Conservation (phyloP, 1,139 yeast species). For the Hansenula sp. region DNA sequence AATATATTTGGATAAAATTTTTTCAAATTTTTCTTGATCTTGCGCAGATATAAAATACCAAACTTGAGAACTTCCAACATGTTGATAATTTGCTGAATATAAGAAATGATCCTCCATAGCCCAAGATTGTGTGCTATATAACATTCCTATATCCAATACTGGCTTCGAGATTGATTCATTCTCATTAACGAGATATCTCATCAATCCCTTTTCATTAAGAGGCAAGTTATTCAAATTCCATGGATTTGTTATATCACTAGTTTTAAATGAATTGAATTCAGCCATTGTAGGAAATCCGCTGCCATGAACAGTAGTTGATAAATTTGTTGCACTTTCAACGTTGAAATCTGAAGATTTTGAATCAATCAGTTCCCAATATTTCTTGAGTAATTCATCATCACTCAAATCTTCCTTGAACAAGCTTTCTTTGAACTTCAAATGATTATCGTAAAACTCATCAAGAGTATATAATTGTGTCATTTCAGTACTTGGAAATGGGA, state of each 20-base stretch:
- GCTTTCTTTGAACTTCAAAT: constrained; percentile 30
- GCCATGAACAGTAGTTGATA: constrained; percentile 41
- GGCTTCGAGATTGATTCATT: constrained; percentile 43
- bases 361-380: constrained; percentile 35
- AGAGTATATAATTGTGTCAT: constrained; percentile 43
- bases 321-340: constrained; percentile 46
- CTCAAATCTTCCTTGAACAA: constrained; percentile 10
- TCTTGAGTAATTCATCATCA: constrained; percentile 2
- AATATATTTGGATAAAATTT: constrained; percentile 29
- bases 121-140: constrained; percentile 73
- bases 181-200: constrained; percentile 35
- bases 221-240: constrained; percentile 77
- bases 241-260: constrained; percentile 38
- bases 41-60: constrained; percentile 82
- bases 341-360: constrained; percentile 27
- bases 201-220: constrained; percentile 47
- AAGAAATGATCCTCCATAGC: constrained; percentile 71
- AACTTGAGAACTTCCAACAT: constrained; percentile 63
- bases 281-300: constrained; percentile 41
- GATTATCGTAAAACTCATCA: constrained; percentile 50
- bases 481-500: constrained; percentile 32
- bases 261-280: constrained; percentile 3
- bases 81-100: constrained; percentile 62
- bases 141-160: constrained; percentile 56
- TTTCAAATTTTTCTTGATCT: constrained; percentile 60